Evolutionary conservation across 2,329 filamentous ascomycete genomes (phyloP), one percentile per base, ranked within the genome.

Genomic region (Trichoderma polysporum): DNA sequence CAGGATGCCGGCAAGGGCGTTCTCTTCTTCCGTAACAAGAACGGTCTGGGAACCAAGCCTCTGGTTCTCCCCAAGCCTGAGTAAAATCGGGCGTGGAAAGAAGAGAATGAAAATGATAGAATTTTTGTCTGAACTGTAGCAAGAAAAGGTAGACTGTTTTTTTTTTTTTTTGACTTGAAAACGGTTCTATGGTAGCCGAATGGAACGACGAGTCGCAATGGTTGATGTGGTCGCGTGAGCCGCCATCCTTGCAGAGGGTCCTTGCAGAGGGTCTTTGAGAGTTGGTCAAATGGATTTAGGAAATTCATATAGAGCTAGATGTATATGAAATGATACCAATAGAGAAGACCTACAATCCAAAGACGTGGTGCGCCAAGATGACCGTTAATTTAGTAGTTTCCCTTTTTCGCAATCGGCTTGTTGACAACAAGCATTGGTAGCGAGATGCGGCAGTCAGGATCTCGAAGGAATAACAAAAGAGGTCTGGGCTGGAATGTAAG

Each of bases 1-100:
- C 80, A 88, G 76, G 94, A 93, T 37, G 90, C 94, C 74, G 90
- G 89, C 77, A 91, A 93, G 83, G 89, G 91, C 69, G 90, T 99
- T 33, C 81, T 97, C 65, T 97, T 99, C 87, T 99, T 91, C 90
- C 89, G 94, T 76, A 99, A 99, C 86, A 86, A 86, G 74, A 99
- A 98, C 81, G 91, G 92, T 22, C 82, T 97, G 27, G 95, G 95
- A 71, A 81, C 88, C 35, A 76, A 76, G 70, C 79, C 79, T 35
- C 72, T 73, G 25, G 68, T 70, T 17, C 66, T 75, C 49, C 35
- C 60, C 37, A 72, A 72, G 70, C 45, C 66, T 3, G 35, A 69
- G 56, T 57, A 49, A 31, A 37, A 22, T 29, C n/a, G 31, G 50
- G 50, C 5, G 3, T 22, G n/a, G n/a, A 17, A 25, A 17, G 25